phyloP scores from a whole-genome alignment of 2,329 filamentous ascomycete species.

The Metarhizium rileyi region DNA sequence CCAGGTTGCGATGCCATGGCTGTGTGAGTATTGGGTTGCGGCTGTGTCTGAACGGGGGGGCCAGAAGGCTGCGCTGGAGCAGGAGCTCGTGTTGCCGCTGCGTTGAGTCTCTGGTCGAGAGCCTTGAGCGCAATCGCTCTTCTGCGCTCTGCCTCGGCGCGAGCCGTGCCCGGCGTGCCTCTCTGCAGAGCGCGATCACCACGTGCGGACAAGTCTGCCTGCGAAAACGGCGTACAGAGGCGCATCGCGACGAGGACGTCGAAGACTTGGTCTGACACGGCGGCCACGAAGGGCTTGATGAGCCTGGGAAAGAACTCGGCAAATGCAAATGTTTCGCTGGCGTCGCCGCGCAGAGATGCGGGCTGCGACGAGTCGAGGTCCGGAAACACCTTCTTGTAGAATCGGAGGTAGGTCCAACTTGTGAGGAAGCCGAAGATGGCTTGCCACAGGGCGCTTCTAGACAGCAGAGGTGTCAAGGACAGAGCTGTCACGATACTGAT shows the following conservation, averaged over 20 bases:
- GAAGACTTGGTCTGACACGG: slow-evolving; percentile 67
- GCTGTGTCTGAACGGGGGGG: slow-evolving; percentile 48
- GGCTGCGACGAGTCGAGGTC: slow-evolving; percentile 56
- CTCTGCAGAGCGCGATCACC: slow-evolving; percentile 48
- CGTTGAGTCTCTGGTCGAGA: slow-evolving; percentile 81
- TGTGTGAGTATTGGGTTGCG: slow-evolving; percentile 43
- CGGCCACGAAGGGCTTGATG: slow-evolving; percentile 66
- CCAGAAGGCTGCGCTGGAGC: slow-evolving; percentile 33
- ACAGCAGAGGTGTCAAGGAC: slow-evolving; percentile 45
- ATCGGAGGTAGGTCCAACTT: slow-evolving; percentile 92
- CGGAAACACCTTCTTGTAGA: slow-evolving; percentile 72
- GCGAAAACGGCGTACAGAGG: slow-evolving; percentile 77
- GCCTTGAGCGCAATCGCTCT: slow-evolving; percentile 84
- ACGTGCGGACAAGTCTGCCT: slow-evolving; percentile 66
- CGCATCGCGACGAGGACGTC: slow-evolving; percentile 62
- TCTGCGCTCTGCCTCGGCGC: slow-evolving; percentile 85
- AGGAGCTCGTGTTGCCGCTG: slow-evolving; percentile 38
- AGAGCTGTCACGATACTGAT: slow-evolving; percentile 62
- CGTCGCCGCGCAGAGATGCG: slow-evolving; percentile 68
- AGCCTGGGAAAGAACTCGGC: slow-evolving; percentile 89
- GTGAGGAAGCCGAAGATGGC: slow-evolving; percentile 73
- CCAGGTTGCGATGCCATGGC: slow-evolving; percentile 46
- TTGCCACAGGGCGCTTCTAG: slow-evolving; percentile 69
- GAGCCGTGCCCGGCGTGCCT: slow-evolving; percentile 55
- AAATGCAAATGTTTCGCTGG: slow-evolving; percentile 93